Base-by-base conservation (phyloP, 371 early-diverging fungal species). In the Lichtheimia ornata region DNA sequence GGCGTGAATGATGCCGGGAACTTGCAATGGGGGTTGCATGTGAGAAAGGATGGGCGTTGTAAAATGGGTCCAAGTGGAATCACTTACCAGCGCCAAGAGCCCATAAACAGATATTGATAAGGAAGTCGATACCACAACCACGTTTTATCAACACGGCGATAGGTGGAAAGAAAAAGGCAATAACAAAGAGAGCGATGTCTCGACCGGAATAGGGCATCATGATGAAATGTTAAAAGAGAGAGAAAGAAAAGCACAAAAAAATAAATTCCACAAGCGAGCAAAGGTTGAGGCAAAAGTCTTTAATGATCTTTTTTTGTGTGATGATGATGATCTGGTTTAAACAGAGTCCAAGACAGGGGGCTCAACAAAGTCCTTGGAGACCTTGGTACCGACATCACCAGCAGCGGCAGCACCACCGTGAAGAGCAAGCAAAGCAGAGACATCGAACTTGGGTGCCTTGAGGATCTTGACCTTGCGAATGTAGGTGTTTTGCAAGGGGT, bases 401-500 rank as follows among this genome's bases (percentile, higher is more conserved):
- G 94, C 98, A 61, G 82, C 80, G 63, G 88, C 82, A 64, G 88
- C 82, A 73, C 87, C 87, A 80, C 91, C 92, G 92, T 98, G 98
- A 69, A 96, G 92, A 84, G 97, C 98, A 75, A 97, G 80, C 64
- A 98, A 92, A 85, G 96, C 96, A 74, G 93, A 95, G 67, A 92
- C 81, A 86, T 97, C 96, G 73, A 88, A 87, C 85, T 95, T 95
- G 84, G 98, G 98, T 57, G 91, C 86, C 94, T 99, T 99, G 77
- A 99, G 87, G 76, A 99, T 96, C 95, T 99, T 99, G 81, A 97
- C 98, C 92, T 99, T 99, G 84, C 94, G 94, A 76, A 97, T 88
- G 83, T 88, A 92, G 76, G 95, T 95, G 88, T 97, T 95, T 86
- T 99, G 98, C 69, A 99, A 91, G 59, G 99, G 99, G 93, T 93